Evolutionary conservation across 2,329 filamentous ascomycete species (phyloP).

Genomic region (Claviceps quebecensis): DNA sequence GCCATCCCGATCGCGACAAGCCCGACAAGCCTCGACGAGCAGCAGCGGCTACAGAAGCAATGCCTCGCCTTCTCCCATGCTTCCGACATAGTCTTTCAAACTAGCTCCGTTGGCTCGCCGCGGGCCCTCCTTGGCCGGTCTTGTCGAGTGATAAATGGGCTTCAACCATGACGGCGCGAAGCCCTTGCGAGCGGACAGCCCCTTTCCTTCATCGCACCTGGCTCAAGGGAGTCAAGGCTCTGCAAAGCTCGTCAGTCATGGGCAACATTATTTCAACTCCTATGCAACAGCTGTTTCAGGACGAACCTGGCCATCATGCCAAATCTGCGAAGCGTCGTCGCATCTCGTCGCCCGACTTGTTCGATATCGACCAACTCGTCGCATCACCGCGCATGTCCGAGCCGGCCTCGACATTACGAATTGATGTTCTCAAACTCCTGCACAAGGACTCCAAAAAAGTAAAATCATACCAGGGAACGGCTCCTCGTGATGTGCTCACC

Average conservation of each 20-base stretch:
- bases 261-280: conserved; percentile 28
- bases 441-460: conserved; percentile 32
- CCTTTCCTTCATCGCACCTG: conserved; percentile 43
- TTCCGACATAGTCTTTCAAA: conserved; percentile 3
- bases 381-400: conserved; percentile 17
- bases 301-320: conserved; percentile 20
- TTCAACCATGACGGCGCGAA: conserved; percentile 34
- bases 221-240: conserved; percentile 31
- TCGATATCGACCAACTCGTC: conserved; percentile 20
- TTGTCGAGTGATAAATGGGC: conserved; percentile 19
- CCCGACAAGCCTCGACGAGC: background rate
- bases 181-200: conserved; percentile 31
- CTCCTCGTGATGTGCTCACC: conserved; percentile 17
- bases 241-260: conserved; percentile 26
- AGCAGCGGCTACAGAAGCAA: conserved; percentile 3
- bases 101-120: background rate
- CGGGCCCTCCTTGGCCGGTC: conserved; percentile 1
- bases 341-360: conserved; percentile 24
- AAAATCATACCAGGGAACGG: conserved; percentile 15
- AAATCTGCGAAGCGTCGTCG: conserved; percentile 38
- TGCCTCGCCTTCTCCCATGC: conserved; percentile 5
- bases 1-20: background rate
- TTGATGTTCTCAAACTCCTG: conserved; percentile 38
- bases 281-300: conserved; percentile 19
- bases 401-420: conserved; percentile 29